Evolutionary conservation across 2,329 filamentous ascomycete species (phyloP).

Genomic region (Ascomycota sp.): DNA sequence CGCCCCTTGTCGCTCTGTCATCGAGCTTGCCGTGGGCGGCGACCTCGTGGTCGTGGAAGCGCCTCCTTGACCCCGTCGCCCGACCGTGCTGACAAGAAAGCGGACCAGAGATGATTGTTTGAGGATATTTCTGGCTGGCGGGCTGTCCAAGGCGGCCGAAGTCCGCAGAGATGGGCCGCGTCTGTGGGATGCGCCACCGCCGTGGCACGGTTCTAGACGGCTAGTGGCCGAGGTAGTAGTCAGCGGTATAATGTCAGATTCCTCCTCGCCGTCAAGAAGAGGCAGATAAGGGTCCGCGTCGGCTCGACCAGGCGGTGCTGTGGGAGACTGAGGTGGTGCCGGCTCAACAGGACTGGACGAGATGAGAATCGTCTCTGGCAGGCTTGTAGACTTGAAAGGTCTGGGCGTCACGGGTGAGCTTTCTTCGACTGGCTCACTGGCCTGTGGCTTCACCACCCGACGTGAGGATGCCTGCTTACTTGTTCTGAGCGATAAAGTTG

Average conservation of each 20-base stretch:
- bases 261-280: slow-evolving; percentile 4
- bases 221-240: slow-evolving; percentile 5
- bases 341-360: slow-evolving; percentile 19
- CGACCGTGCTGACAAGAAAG: slow-evolving; percentile 4
- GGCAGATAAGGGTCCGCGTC: slow-evolving; percentile 1
- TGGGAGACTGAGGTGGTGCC: neutral
- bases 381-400: slow-evolving; percentile 6
- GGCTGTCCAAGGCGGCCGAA: neutral
- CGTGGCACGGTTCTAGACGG: slow-evolving; percentile 5
- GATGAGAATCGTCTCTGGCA: slow-evolving; percentile 20
- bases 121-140: slow-evolving; percentile 3
- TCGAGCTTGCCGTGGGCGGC: too few relatives aligned
- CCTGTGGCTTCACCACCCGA: slow-evolving; percentile 6
- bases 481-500: slow-evolving; percentile 2
- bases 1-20: neutral
- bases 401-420: slow-evolving; percentile 24
- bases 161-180: neutral
- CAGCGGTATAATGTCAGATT: slow-evolving; percentile 8
- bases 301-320: neutral
- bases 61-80: too few relatives aligned
- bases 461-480: slow-evolving; percentile 16
- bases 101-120: slow-evolving; percentile 15
- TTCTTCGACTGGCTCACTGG: slow-evolving; percentile 16
- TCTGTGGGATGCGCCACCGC: neutral
- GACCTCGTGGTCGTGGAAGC: too few relatives aligned